These are phyloP conservation scores for Globisporangium paddicum DNA, from an alignment of 352 stramenopile species.

Conservation along the genomic window DNA sequence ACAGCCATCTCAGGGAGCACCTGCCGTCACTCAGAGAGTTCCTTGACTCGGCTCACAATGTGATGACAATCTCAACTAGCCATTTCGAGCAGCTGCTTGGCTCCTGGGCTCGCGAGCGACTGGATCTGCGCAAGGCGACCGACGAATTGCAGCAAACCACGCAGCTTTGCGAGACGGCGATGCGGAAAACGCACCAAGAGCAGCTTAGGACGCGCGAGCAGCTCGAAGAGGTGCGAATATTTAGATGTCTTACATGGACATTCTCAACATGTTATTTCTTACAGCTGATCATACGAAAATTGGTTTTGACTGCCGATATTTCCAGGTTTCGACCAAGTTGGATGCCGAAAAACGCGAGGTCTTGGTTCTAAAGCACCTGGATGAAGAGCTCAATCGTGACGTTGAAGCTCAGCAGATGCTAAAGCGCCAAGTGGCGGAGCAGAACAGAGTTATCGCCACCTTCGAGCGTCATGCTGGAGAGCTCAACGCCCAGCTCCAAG, in stretches of 20 bases:
- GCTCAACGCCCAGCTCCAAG: not conserved
- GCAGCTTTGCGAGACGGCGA: conserved; percentile 27
- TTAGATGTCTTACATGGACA: too few relatives aligned
- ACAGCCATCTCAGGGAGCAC: not conserved
- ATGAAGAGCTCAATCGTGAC: not conserved
- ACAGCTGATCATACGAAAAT: not conserved
- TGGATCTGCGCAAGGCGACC: conserved; percentile 25
- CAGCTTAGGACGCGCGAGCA: not conserved
- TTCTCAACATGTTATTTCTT: too few relatives aligned
- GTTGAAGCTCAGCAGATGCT: conserved; percentile 1
- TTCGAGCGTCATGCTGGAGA: not conserved
- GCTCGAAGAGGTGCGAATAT: conserved; percentile 1
- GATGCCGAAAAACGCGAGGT: conserved; percentile 5
- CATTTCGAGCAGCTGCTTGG: conserved; percentile 14
- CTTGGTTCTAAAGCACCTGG: not conserved
- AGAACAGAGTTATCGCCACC: not conserved
- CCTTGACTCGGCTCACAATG: not conserved
- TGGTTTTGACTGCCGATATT: not conserved
- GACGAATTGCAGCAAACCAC: conserved; percentile 27
- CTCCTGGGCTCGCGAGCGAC: conserved; percentile 37
- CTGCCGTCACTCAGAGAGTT: conserved; percentile 1
- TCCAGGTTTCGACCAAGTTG: not conserved
- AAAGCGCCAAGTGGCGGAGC: conserved; percentile 1
- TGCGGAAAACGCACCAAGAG: conserved; percentile 29
- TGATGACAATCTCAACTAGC: not conserved